Conservation (phyloP, 2,329 filamentous ascomycete genomes). For the Sclerotinia sclerotiorum region DNA sequence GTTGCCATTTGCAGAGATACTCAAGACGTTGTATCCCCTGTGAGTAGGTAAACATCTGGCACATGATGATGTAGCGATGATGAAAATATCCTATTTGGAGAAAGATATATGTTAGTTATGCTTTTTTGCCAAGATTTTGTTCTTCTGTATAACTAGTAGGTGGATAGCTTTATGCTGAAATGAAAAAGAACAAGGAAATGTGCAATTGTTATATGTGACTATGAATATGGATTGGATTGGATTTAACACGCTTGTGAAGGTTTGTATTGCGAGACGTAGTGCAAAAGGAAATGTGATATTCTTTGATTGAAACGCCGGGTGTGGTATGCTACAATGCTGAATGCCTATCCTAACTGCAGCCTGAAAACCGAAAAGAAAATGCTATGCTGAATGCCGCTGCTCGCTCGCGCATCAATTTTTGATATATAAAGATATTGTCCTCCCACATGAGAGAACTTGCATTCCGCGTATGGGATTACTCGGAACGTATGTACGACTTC, state of each 20-base stretch:
- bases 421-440: conserved; percentile 26
- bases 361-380: conserved; percentile 17
- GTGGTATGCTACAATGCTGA: conserved; percentile 33
- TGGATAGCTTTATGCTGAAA: conserved; percentile 20
- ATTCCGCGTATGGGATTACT: conserved; percentile 24
- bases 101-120: conserved; percentile 6
- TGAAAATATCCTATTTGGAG: conserved; percentile 59
- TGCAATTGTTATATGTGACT: conserved; percentile 1
- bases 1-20: conserved; percentile 52
- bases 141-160: not conserved
- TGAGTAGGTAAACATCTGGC: conserved; percentile 62
- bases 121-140: conserved; percentile 14
- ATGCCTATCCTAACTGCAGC: conserved; percentile 24
- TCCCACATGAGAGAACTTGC: conserved; percentile 19
- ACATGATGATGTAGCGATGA: conserved; percentile 69
- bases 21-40: conserved; percentile 66
- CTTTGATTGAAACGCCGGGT: conserved; percentile 27
- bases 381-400: conserved; percentile 12
- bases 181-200: conserved; percentile 12
- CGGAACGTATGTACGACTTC: conserved; percentile 35
- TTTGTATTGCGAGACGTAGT: conserved; percentile 5
- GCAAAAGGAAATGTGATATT: conserved; percentile 15
- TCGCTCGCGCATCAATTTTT: conserved; percentile 12
- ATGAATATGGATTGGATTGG: not conserved
- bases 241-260: conserved; percentile 16